Base-by-base conservation (phyloP, 148 eudicot species). In the Mesembryanthemum crystallinum region DNA sequence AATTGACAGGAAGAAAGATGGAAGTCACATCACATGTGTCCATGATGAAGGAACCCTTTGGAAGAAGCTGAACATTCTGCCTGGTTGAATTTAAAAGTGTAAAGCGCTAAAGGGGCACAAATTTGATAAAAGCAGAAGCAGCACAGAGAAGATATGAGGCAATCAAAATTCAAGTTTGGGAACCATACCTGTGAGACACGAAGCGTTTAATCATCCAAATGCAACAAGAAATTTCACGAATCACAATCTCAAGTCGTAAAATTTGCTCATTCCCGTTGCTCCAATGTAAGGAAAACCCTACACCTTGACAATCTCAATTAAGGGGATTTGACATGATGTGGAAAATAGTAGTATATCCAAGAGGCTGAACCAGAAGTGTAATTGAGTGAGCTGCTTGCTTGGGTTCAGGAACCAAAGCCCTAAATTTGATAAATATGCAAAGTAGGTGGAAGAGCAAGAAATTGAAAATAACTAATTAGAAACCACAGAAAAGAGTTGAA, bases 181-280 rank as follows among this genome's bases (percentile, higher is more conserved):
- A 2, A 61, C 13, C 39, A 42, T 54, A 74, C 80, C 80, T 77
- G 71, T 52, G 62, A 37, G 59, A 64, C 55, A 71, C 14, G 28
- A 77, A 71, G 67, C 54, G 55, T 35, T 77, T 69, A 69, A 77
- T 73, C 80, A 77, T 71, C 75, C 63, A 77, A 70, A 51, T 61
- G 49, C 21, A 24, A 51, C 52, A 13, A 24, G 39, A 62, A 29
- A 23, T 52, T 45, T 76, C 74, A 60, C 60, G 37, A 57, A 55
- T 25, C 25, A 60, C 29, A 62, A 77, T 29, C 28, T 69, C 47
- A 57, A 25, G 45, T 62, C 37, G 61, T 30, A 61, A 21, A 35
- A 7, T 10, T 23, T 4, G 55, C 80, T 63, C 58, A 62, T 58
- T 27, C 20, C 60, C 14, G 37, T 17, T 7, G 33, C 59, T 55